Evolutionary conservation across 2,329 filamentous ascomycete species (phyloP).

Genomic region (Coniochaeta prunicola): DNA sequence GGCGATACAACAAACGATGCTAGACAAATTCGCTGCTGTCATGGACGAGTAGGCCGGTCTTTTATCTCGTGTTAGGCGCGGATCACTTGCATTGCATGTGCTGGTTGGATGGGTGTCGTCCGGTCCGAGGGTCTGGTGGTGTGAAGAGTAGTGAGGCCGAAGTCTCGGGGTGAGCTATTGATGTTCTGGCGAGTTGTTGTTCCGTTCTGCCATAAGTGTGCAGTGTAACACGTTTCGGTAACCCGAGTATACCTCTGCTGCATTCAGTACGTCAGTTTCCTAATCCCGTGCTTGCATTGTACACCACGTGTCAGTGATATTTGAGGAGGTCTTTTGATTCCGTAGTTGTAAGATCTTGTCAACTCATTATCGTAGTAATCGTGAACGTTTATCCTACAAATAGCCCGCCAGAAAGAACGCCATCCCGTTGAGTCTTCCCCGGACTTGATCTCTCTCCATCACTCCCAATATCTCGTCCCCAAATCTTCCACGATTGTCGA

Average conservation of each 20-base stretch:
- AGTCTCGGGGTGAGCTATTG: background rate
- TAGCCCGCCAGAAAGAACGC: background rate
- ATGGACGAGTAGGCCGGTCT: conserved; percentile 71
- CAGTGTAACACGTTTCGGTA: background rate
- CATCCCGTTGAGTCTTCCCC: background rate
- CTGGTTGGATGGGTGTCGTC: background rate
- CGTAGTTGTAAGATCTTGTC: background rate
- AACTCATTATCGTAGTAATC: background rate
- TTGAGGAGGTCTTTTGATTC: background rate
- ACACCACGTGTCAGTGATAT: too few species aligned
- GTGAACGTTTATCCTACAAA: background rate
- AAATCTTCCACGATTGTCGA: background rate
- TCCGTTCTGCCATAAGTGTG: background rate
- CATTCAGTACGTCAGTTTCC: background rate
- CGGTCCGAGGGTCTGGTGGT: background rate
- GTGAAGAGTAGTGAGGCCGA: background rate
- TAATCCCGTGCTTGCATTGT: too few species aligned
- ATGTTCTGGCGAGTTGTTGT: background rate
- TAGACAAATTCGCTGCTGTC: conserved; percentile 94
- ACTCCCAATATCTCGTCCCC: background rate
- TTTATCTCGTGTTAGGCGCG: background rate
- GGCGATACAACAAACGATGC: conserved; percentile 82
- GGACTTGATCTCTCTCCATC: background rate
- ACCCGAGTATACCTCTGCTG: conserved; percentile 2
- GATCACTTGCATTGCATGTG: background rate